These are phyloP conservation scores for Rhexocercosporidium sp. DNA, from an alignment of 2,329 filamentous ascomycete species.

Conservation along the genomic window DNA sequence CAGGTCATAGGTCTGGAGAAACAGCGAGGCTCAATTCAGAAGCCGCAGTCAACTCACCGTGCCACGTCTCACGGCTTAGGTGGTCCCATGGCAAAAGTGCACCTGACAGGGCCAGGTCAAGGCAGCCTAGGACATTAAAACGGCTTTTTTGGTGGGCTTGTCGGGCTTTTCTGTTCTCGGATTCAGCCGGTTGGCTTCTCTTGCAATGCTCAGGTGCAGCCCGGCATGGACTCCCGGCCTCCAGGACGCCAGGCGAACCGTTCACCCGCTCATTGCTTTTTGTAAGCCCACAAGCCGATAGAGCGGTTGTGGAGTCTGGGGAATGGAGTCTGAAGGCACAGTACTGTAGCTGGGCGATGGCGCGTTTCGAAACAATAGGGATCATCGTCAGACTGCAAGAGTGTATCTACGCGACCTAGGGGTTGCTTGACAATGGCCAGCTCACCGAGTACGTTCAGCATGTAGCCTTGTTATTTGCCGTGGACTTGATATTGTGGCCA, in stretches of 20 bases:
- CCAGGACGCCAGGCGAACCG: background rate
- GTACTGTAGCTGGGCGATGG: too few relatives aligned
- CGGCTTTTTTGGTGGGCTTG: background rate
- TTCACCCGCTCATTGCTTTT: too few relatives aligned
- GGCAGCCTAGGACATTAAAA: too few relatives aligned
- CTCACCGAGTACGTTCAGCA: background rate
- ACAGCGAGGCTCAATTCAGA: background rate
- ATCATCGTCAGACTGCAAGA: too few relatives aligned
- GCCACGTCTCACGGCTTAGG: background rate
- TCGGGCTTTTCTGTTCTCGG: background rate
- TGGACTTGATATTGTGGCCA: too few relatives aligned
- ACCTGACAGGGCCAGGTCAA: background rate
- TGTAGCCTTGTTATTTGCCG: background rate
- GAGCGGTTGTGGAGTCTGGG: too few relatives aligned
- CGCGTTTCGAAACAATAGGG: too few relatives aligned
- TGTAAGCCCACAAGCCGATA: too few relatives aligned
- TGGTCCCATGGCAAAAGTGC: background rate
- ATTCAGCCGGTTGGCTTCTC: background rate
- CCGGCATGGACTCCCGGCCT: background rate
- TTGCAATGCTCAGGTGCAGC: background rate
- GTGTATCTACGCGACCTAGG: too few relatives aligned
- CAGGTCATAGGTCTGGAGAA: background rate
- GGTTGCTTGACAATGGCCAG: background rate
- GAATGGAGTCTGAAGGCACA: too few relatives aligned
- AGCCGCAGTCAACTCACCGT: background rate